Evolutionary conservation across 345 rosid species (phyloP), one percentile per base, ranked within the genome.

Genomic region (Boechera stricta): DNA sequence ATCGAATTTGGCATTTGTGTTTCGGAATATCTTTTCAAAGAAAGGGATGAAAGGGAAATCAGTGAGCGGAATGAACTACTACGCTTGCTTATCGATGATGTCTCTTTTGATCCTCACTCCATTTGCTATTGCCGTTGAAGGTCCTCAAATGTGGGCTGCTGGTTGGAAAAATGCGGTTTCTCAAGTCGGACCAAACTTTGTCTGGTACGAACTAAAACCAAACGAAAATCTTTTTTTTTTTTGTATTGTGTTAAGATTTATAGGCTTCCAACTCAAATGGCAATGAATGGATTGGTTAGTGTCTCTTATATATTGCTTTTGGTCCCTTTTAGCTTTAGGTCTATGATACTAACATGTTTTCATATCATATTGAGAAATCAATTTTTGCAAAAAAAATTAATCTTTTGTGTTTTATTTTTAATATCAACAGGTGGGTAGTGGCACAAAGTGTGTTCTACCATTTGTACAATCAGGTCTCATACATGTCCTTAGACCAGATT

Each of bases 41-140:
- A 94, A 89, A 74, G 98, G 97, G 53, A 94, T 94, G 98, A 90
- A 87, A 52, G 97, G 96, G 47, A 90, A 92, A 3, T 89, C 97
- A 4, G 93, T 94, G 52, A 88, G 97, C 58, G 98, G 97, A 61
- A 94, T 94, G 97, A 92, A 94, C 64, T 94, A 94, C 83, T 94
- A 94, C 26, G 98, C 95, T 51, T 94, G 97, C 81, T 81, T 94
- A 49, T 92, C 97, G 0, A 88, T 94, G 80, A 70, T 92, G 85
- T 94, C 97, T 64, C 85, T 94, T 12, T 62, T 89, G 81, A 88
- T 94, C 64, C 97, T 94, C 38, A 89, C 97, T 10, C 98, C 97
- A 16, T 94, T 94, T 57, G 92, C 98, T 18, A 82, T 94, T 36
- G 97, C 92, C 33, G 85, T 92, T 21, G 98, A 94, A 82, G 97